Percentiles rank a stretch among this genome's conserved stretches.
These are phyloP conservation scores for Leptographium procerum DNA, from an alignment of 2,329 filamentous ascomycete species.

Conservation along the genomic window DNA sequence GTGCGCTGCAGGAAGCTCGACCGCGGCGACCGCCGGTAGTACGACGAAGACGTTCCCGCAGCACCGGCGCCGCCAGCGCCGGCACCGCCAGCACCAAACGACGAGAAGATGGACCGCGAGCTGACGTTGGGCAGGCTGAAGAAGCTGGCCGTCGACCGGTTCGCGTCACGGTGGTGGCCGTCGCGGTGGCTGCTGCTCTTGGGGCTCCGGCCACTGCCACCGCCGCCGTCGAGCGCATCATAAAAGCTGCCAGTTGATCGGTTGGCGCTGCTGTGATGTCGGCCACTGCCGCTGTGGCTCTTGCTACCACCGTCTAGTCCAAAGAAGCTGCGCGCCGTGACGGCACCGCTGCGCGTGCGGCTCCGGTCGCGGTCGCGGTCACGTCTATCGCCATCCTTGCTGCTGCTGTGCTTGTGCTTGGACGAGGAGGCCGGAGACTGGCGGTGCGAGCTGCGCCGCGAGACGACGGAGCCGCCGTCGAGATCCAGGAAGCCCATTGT, in stretches of 20 bases:
- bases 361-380: neutral
- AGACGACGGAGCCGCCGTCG: slow-evolving; percentile 20
- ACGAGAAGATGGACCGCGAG: slow-evolving; percentile 34
- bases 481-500: slow-evolving; percentile 23
- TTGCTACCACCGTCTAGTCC: slow-evolving; percentile 7
- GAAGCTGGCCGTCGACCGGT: slow-evolving; percentile 24
- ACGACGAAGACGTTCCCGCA: too few relatives aligned
- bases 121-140: slow-evolving; percentile 34
- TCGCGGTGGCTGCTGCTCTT: too few relatives aligned
- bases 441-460: slow-evolving; percentile 15
- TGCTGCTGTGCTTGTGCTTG: neutral
- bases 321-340: slow-evolving; percentile 10
- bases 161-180: too few relatives aligned
- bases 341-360: slow-evolving; percentile 10
- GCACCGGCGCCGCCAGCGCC: slow-evolving; percentile 9
- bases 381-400: too few relatives aligned
- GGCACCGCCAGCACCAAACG: slow-evolving; percentile 5
- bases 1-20: slow-evolving; percentile 65
- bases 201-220: slow-evolving; percentile 14
- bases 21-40: slow-evolving; percentile 75
- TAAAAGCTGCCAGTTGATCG: neutral
- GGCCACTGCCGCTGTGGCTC: neutral
- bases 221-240: slow-evolving; percentile 10
- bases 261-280: too few relatives aligned
- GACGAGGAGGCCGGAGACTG: slow-evolving; percentile 4